phyloP scores from a whole-genome alignment of 176 grass and related monocot species.

The Puya raimondii region DNA sequence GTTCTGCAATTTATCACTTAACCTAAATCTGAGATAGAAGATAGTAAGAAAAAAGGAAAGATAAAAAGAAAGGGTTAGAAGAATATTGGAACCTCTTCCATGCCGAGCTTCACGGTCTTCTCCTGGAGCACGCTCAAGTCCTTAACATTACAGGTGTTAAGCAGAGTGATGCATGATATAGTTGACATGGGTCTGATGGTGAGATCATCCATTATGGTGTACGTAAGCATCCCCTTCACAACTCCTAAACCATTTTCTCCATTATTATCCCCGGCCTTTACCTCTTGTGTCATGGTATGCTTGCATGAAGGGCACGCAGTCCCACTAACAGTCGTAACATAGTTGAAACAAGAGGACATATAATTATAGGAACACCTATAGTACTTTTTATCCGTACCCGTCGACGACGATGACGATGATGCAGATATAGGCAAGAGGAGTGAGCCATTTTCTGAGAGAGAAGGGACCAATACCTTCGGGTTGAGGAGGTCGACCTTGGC shows the following conservation, averaged over 20 bases:
- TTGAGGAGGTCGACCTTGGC: conserved; percentile 14
- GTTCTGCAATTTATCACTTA: too few species aligned
- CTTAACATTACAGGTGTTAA: conserved; percentile 24
- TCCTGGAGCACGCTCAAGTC: conserved; percentile 27
- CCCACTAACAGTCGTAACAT: too few species aligned
- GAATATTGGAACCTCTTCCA: conserved; percentile 16
- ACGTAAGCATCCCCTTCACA: conserved; percentile 36
- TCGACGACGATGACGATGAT: background rate
- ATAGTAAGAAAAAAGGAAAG: too few species aligned
- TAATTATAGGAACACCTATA: too few species aligned
- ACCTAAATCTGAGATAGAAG: too few species aligned
- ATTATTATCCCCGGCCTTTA: background rate
- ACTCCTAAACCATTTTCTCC: conserved; percentile 17
- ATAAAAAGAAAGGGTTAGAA: too few species aligned
- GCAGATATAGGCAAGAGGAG: conserved; percentile 14
- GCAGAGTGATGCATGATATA: conserved; percentile 36
- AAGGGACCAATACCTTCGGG: conserved; percentile 13
- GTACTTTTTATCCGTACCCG: too few species aligned
- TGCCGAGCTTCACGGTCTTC: conserved; percentile 34
- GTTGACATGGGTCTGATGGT: conserved; percentile 50
- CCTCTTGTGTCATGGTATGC: background rate
- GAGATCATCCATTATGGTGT: conserved; percentile 43
- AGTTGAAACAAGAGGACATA: too few species aligned
- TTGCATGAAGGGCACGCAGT: too few species aligned
- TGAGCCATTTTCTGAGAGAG: conserved; percentile 15